Conservation (phyloP, 139 green algal species). For the Coccomyxa sp. region DNA sequence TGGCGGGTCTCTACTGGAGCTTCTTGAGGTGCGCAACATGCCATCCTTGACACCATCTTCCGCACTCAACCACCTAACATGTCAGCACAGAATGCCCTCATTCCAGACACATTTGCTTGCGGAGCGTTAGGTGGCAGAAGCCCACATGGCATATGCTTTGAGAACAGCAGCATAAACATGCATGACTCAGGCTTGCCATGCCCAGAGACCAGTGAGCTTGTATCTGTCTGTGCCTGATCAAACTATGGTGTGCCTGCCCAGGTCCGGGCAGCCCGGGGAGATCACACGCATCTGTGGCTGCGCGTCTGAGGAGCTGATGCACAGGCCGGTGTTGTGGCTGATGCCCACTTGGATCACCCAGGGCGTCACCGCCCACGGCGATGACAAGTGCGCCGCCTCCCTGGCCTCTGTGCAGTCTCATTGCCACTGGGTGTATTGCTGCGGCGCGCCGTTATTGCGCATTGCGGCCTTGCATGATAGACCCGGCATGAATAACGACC, state of each 20-base stretch:
- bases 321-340: not conserved
- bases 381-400: not conserved
- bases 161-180: not conserved
- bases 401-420: too few species aligned
- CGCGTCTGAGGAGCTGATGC: not conserved
- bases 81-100: too few species aligned
- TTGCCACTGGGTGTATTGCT: too few species aligned
- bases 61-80: too few species aligned
- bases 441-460: too few species aligned
- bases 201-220: too few species aligned
- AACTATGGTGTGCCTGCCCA: not conserved
- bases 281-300: not conserved
- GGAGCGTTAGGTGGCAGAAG: too few species aligned
- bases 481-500: too few species aligned
- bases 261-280: not conserved
- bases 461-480: too few species aligned
- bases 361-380: conserved; percentile 21
- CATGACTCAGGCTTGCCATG: not conserved
- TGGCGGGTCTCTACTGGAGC: not conserved
- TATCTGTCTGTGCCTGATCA: too few species aligned
- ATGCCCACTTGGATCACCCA: not conserved
- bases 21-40: not conserved
- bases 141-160: too few species aligned
- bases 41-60: not conserved
- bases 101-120: too few species aligned